Evolutionary conservation across 352 stramenopile genomes (phyloP), one percentile per base, ranked within the genome.

Genomic region (Globisporangium paroecandrum): DNA sequence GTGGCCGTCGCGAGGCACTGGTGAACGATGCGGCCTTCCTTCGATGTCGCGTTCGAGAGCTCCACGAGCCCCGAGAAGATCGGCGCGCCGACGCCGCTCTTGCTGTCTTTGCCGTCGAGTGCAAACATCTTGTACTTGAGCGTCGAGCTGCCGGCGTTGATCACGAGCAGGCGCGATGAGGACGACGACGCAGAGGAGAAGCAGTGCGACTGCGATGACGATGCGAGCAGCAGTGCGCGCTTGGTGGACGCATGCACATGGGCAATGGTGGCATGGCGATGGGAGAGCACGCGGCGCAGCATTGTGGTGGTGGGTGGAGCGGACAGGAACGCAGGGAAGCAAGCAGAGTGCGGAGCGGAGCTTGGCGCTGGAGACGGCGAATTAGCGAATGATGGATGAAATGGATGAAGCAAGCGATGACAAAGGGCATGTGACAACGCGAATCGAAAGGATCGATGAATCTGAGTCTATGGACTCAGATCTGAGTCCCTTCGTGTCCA

Each of bases 101-200:
- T 57, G 34, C 81, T 64, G 53, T 82, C 65, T 20, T 72, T 49
- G 2, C 43, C 47, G 38, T 82, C 65, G 25, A 92, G 57, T 29
- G 70, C 64, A 67, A 94, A 95, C 38, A 95, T 74, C 74, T 90
- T 93, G 76, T 94, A 95, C 72, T 95, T 95, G 73, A 95, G 79
- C 67, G 86, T 88, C 13, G 88, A 95, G 60, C 77, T 90, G 57
- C 88, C 88, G 27, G 84, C 79, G 73, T 94, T 95, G 69, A 94
- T 75, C 60, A 93, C 84, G 15, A 92, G 74, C 57, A 92, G 71
- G 18, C 75, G 74, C 60, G 74, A 74, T 4, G 65, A 58, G 1
- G 58, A 70, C 8, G 69, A 32, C 2, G 55, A 12, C 47, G 32
- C 56, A n/a, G 32, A 49, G 32, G 56, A 47, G 32, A 62, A n/a